Evolutionary conservation across 2,329 filamentous ascomycete species (phyloP).

Genomic region (Verruconis gallopava): DNA sequence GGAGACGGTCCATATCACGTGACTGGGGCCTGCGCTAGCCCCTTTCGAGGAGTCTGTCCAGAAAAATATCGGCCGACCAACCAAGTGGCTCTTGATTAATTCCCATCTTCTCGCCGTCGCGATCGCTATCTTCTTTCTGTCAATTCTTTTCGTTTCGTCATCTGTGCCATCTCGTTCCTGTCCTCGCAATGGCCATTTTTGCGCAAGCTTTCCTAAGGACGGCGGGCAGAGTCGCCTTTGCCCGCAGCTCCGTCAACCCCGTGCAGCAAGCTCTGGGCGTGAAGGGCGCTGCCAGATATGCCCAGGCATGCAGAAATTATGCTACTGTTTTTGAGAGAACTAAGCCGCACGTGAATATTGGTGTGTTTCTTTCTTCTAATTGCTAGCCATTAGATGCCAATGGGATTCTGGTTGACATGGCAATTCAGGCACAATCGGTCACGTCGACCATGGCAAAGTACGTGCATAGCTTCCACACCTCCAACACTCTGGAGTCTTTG

Average conservation of each 20-base stretch:
- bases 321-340: conserved; percentile 61
- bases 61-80: not conserved
- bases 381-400: no score
- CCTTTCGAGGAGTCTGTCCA: not conserved
- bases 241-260: conserved; percentile 57
- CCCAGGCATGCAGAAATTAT: conserved; percentile 51
- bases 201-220: conserved; percentile 75
- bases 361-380: no score
- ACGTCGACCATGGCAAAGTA: conserved; percentile 99
- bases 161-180: conserved; percentile 14
- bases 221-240: conserved; percentile 55
- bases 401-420: not conserved
- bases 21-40: not conserved
- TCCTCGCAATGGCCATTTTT: conserved; percentile 61
- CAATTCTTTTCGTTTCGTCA: conserved; percentile 16
- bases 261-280: conserved; percentile 56
- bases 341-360: conserved; percentile 98
- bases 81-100: not conserved
- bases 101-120: conserved; percentile 2
- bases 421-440: conserved; percentile 77
- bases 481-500: not conserved
- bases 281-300: conserved; percentile 49
- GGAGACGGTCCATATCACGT: no score
- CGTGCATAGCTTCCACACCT: conserved; percentile 11
- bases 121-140: no score